Percentiles rank a stretch among this genome's conserved stretches.
Conservation (phyloP, 768 basidiomycete species). For the Strobilomyces echinocephalus region DNA sequence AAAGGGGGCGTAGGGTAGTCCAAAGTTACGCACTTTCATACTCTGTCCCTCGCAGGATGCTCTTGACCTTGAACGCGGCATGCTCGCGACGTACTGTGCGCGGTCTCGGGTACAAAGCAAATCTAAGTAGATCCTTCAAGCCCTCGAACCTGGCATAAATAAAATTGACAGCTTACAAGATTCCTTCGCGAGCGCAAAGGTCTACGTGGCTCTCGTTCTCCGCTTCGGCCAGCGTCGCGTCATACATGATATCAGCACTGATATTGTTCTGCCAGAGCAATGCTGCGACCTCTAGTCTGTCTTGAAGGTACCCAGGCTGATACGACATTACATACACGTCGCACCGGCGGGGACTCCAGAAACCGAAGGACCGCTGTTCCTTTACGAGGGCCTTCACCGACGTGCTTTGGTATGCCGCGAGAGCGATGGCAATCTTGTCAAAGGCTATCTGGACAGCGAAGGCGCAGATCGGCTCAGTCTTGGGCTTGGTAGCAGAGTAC, state of each 20-base stretch:
- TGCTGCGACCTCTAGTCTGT: conserved; percentile 71
- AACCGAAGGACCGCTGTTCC: conserved; percentile 79
- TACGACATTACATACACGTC: conserved; percentile 84
- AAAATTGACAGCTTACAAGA: conserved; percentile 50
- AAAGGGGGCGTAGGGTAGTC: not conserved
- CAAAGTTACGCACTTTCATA: conserved; percentile 50
- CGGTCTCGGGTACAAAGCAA: conserved; percentile 50
- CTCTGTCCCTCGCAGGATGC: conserved; percentile 73
- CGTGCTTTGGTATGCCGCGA: conserved; percentile 63
- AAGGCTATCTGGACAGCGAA: conserved; percentile 73
- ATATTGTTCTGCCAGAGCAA: conserved; percentile 78
- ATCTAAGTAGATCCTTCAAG: conserved; percentile 46
- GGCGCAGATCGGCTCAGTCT: conserved; percentile 55
- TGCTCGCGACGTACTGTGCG: conserved; percentile 55
- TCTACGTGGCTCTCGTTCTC: conserved; percentile 66
- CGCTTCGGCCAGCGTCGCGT: conserved; percentile 56
- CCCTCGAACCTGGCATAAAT: conserved; percentile 7
- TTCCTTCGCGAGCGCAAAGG: conserved; percentile 73
- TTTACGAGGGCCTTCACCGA: conserved; percentile 68
- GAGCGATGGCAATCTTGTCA: conserved; percentile 67
- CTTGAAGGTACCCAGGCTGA: conserved; percentile 68
- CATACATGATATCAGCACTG: conserved; percentile 87
- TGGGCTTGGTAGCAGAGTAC: conserved; percentile 52
- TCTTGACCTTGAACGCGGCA: conserved; percentile 76
- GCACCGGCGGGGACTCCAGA: conserved; percentile 85